phyloP scores from a whole-genome alignment of 805 yeast genomes.

The Ogataea degrootiae region DNA sequence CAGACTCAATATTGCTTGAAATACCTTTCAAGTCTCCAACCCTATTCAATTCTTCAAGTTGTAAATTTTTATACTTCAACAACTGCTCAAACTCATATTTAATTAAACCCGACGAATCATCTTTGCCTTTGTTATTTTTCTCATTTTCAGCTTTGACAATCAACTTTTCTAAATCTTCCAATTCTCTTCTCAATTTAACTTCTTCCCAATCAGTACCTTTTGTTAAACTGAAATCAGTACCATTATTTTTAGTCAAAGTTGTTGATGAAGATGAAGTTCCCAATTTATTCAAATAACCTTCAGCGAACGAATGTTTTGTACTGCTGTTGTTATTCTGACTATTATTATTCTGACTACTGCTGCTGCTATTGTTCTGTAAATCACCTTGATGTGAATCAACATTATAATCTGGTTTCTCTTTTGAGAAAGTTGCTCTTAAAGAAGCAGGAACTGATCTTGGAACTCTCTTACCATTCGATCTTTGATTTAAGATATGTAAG shows the following conservation, averaged over 20 bases:
- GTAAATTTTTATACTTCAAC: constrained; percentile 68
- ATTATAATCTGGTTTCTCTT: constrained; percentile 74
- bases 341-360: constrained; percentile 10
- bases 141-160: constrained; percentile 52
- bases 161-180: constrained; percentile 67
- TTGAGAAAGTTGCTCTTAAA: constrained; percentile 84
- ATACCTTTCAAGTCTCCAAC: constrained; percentile 45
- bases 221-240: constrained; percentile 68
- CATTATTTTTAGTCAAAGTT: constrained; percentile 31
- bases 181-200: constrained; percentile 73
- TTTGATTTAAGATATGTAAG: constrained; percentile 85
- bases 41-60: constrained; percentile 38
- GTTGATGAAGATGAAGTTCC: constrained; percentile 41
- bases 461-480: constrained; percentile 71
- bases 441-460: constrained; percentile 96
- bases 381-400: constrained; percentile 51
- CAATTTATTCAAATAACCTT: constrained; percentile 49
- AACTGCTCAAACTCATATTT: constrained; percentile 76
- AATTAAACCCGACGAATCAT: constrained; percentile 26
- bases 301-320: constrained; percentile 43
- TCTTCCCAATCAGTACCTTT: constrained; percentile 92
- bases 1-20: constrained; percentile 57
- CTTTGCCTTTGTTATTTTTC: constrained; percentile 31
- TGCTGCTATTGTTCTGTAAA: not conserved
- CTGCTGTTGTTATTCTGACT: constrained; percentile 5